Conservation (phyloP, 2,329 filamentous ascomycete genomes). For the Cryphonectria carpinicola region DNA sequence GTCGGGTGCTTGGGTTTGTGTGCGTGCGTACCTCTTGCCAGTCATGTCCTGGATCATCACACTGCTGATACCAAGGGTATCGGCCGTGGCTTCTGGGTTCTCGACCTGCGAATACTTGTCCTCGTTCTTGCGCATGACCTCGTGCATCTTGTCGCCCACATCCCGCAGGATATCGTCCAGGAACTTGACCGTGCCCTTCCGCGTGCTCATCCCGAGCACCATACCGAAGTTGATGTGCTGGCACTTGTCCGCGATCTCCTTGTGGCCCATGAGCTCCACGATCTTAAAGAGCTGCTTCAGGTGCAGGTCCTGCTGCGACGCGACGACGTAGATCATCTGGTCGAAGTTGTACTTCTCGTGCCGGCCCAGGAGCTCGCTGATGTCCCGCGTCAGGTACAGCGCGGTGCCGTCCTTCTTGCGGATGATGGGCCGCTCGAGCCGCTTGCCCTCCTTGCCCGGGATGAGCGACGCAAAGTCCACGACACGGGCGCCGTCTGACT, state of each 20-base stretch:
- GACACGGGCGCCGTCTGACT: slow-evolving; percentile 73
- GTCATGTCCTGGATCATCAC: slow-evolving; percentile 99
- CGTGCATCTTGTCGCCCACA: slow-evolving; percentile 94
- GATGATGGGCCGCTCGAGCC: slow-evolving; percentile 71
- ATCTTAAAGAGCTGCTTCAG: slow-evolving; percentile 78
- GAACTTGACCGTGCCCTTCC: slow-evolving; percentile 76
- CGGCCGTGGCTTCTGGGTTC: slow-evolving; percentile 79
- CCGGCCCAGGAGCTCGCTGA: slow-evolving; percentile 72
- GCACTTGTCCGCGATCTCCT: slow-evolving; percentile 68
- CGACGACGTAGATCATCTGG: slow-evolving; percentile 81
- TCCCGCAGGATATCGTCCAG: slow-evolving; percentile 73
- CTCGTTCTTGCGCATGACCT: slow-evolving; percentile 90
- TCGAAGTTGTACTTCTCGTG: slow-evolving; percentile 68
- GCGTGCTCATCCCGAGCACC: slow-evolving; percentile 72
- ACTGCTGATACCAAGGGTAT: slow-evolving; percentile 87
- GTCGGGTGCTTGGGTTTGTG: background rate
- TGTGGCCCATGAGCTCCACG: slow-evolving; percentile 70
- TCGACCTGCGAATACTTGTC: slow-evolving; percentile 89
- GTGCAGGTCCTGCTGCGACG: slow-evolving; percentile 73
- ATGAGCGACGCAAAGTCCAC: slow-evolving; percentile 73
- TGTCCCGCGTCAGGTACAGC: slow-evolving; percentile 78
- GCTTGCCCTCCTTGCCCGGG: slow-evolving; percentile 68
- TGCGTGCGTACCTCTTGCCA: slow-evolving; percentile 73
- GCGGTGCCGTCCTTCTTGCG: slow-evolving; percentile 76
- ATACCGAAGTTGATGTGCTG: slow-evolving; percentile 79